phyloP scores from a whole-genome alignment of 345 rosid species.

The Syzygium aqueum region DNA sequence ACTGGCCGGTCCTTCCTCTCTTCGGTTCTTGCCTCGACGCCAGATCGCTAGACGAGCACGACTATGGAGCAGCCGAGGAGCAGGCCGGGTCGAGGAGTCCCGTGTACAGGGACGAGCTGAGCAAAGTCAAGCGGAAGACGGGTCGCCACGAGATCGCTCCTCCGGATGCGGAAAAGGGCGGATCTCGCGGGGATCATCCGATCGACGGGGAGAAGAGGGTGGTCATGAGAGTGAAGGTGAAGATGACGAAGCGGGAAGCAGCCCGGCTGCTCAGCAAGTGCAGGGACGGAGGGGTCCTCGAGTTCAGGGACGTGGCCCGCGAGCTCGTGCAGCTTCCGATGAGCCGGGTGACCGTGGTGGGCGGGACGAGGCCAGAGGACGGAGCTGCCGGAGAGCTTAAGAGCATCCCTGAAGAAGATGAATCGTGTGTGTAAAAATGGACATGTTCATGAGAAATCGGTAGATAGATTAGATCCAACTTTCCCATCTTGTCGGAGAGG shows the following conservation, averaged over 20 bases:
- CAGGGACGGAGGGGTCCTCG: conserved; percentile 38
- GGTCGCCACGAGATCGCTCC: conserved; percentile 4
- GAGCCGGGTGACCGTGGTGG: conserved; percentile 12
- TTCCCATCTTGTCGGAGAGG: background rate
- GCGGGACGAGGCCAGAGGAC: background rate
- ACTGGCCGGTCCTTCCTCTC: background rate
- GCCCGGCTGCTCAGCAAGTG: conserved; percentile 35
- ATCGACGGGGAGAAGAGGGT: background rate
- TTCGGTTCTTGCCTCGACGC: background rate
- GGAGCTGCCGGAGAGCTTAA: background rate
- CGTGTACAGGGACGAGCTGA: conserved; percentile 20
- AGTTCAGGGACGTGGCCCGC: conserved; percentile 35
- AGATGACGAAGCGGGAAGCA: conserved; percentile 60
- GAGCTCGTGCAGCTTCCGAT: conserved; percentile 34
- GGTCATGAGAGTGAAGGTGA: conserved; percentile 43
- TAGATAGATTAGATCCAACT: background rate
- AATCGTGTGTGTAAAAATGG: background rate
- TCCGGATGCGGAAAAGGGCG: conserved; percentile 5
- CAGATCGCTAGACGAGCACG: background rate
- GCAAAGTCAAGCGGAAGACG: background rate
- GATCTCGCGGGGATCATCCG: background rate
- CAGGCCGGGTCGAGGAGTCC: background rate
- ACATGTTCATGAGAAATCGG: too few relatives aligned
- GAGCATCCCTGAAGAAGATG: conserved; percentile 21
- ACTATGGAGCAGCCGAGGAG: background rate